A percentile compares a stretch with the other conserved stretches of the same genome.
Evolutionary conservation across 1,284 basidiomycete species (phyloP).

Genomic region (Tilletiaria anomala): DNA sequence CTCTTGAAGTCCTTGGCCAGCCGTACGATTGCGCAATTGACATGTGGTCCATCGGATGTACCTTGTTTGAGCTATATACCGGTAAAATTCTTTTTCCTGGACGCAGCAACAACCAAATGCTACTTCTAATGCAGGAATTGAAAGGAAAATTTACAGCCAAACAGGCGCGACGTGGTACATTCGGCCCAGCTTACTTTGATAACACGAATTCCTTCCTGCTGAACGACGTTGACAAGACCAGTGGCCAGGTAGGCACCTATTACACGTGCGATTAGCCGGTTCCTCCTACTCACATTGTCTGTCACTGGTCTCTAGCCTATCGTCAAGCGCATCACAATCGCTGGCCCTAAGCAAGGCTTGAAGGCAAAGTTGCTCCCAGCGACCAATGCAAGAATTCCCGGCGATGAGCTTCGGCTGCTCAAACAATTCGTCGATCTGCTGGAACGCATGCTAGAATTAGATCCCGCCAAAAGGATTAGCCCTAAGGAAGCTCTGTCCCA

Average conservation of each 20-base stretch:
- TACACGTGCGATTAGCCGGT: conserved; percentile 6
- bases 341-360: conserved; percentile 70
- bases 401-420: conserved; percentile 75
- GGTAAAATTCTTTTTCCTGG: conserved; percentile 98
- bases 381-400: conserved; percentile 56
- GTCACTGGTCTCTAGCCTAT: conserved; percentile 49
- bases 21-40: conserved; percentile 89
- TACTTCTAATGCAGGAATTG: conserved; percentile 61
- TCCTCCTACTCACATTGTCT: conserved; percentile 32
- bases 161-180: conserved; percentile 84
- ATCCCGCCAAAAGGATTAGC: conserved; percentile 68
- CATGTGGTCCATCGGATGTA: conserved; percentile 95
- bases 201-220: conserved; percentile 50
- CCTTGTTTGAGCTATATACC: conserved; percentile 91
- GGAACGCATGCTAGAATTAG: conserved; percentile 80
- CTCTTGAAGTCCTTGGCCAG: conserved; percentile 63
- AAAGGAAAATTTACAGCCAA: conserved; percentile 85
- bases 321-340: conserved; percentile 63
- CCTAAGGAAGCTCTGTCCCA: conserved; percentile 77
- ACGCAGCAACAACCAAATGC: conserved; percentile 93
- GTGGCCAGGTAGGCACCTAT: conserved; percentile 11
- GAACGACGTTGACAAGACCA: conserved; percentile 23
- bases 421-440: conserved; percentile 74
- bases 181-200: conserved; percentile 84
- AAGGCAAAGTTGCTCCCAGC: conserved; percentile 67